Conservation (phyloP, 73 alveolate species). For the Uronychia setigera region DNA sequence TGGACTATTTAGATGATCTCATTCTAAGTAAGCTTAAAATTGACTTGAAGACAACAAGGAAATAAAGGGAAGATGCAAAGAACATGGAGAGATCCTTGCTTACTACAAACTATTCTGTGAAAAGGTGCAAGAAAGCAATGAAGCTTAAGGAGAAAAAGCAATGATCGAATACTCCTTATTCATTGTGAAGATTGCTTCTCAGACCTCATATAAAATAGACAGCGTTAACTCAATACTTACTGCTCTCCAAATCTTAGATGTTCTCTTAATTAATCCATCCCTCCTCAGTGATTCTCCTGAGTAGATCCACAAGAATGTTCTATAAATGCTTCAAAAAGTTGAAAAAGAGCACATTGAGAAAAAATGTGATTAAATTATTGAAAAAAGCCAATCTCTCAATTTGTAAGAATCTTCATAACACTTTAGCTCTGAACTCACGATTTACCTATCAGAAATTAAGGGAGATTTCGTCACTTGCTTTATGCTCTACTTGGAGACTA, state of each 20-base stretch:
- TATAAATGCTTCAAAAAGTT: background rate
- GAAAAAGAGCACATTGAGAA: background rate
- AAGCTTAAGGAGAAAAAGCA: background rate
- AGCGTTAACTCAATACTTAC: background rate
- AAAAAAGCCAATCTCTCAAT: background rate
- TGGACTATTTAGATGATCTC: background rate
- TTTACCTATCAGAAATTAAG: background rate
- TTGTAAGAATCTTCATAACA: background rate
- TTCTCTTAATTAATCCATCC: background rate
- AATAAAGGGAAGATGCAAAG: background rate
- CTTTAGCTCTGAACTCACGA: background rate
- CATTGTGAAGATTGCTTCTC: background rate
- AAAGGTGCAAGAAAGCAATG: background rate
- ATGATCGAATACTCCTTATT: background rate
- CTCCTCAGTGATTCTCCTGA: background rate
- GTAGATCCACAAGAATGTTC: background rate
- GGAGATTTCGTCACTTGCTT: background rate
- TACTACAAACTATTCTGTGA: background rate
- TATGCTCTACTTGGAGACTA: background rate
- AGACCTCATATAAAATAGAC: background rate
- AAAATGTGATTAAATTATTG: too few species aligned
- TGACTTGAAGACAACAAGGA: background rate
- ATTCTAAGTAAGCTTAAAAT: background rate
- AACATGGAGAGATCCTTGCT: background rate
- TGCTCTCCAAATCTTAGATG: background rate